Conservation (phyloP, 371 early-diverging fungal genomes). For the Nematocida ironsii region DNA sequence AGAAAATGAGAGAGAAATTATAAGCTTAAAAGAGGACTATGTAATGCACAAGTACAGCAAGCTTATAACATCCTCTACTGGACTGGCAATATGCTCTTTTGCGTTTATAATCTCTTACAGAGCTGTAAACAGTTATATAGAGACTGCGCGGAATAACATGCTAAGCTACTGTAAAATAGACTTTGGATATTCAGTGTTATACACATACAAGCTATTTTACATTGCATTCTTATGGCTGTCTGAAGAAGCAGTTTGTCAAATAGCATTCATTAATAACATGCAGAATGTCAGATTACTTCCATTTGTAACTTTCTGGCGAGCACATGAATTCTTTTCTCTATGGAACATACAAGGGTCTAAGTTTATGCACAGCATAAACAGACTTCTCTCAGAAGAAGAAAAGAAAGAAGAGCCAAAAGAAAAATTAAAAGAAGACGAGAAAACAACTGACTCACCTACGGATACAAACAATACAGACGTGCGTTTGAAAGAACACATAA, state of each 20-base stretch:
- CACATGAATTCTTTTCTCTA: conserved; percentile 8
- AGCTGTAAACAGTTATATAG: neutral
- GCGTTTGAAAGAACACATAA: neutral
- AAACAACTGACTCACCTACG: neutral
- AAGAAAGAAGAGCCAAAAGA: conserved; percentile 25
- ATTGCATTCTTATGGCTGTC: conserved; percentile 8
- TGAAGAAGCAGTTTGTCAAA: conserved; percentile 1
- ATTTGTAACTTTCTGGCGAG: neutral
- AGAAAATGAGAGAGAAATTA: neutral
- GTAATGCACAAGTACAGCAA: conserved; percentile 20
- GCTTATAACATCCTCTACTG: conserved; percentile 14
- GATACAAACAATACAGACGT: neutral
- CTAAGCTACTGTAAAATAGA: too few relatives aligned
- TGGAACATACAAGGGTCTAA: conserved; percentile 51
- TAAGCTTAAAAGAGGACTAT: conserved; percentile 7
- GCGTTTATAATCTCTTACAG: conserved; percentile 5
- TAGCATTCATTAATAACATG: conserved; percentile 2
- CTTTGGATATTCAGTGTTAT: neutral
- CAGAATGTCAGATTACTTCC: neutral
- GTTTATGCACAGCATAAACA: conserved; percentile 31
- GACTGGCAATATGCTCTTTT: neutral
- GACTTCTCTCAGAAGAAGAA: neutral
- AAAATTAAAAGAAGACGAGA: neutral
- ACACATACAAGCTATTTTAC: conserved; percentile 7
- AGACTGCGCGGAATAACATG: neutral